These are phyloP conservation scores for Decorospora gaudefroyi DNA, from an alignment of 2,329 filamentous ascomycete genomes.

Conservation along the genomic window DNA sequence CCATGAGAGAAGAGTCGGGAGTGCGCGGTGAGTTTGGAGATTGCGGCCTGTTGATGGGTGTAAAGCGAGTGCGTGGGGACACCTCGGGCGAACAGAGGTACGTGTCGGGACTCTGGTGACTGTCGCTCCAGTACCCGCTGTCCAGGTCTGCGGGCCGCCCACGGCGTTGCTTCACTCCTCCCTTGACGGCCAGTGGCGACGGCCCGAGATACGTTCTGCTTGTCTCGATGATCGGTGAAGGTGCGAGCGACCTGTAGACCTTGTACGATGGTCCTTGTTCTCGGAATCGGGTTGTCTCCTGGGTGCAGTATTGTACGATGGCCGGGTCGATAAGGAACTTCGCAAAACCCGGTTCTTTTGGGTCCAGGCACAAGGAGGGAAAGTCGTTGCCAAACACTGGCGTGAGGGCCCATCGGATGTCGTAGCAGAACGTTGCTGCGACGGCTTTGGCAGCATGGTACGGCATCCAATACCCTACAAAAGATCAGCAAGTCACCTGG, in stretches of 20 bases:
- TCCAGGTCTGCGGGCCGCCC: conserved; percentile 35
- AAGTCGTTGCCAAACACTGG: conserved; percentile 89
- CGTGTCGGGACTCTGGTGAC: conserved; percentile 46
- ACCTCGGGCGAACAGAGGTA: conserved; percentile 48
- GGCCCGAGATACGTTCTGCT: conserved; percentile 19
- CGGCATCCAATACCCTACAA: conserved; percentile 92
- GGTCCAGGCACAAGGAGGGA: conserved; percentile 69
- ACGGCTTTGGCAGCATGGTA: conserved; percentile 83
- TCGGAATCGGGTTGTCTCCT: conserved; percentile 48
- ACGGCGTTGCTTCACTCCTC: conserved; percentile 13
- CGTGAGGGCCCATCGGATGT: conserved; percentile 82
- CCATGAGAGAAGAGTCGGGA: conserved; percentile 15
- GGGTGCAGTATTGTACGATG: conserved; percentile 45
- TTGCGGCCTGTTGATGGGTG: conserved; percentile 50
- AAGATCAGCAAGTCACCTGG: conserved; percentile 9
- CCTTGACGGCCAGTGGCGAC: conserved; percentile 20
- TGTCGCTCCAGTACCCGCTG: conserved; percentile 52
- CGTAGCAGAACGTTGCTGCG: conserved; percentile 85
- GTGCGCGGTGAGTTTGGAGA: conserved; percentile 19
- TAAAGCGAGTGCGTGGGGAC: conserved; percentile 43
- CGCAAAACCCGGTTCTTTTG: conserved; percentile 65
- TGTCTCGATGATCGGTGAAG: conserved; percentile 12
- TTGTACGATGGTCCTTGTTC: conserved; percentile 28
- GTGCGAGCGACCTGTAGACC: conserved; percentile 1
- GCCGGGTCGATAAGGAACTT: conserved; percentile 50